phyloP scores from a whole-genome alignment of 2,329 filamentous ascomycete species.

The Fusarium irregulare region DNA sequence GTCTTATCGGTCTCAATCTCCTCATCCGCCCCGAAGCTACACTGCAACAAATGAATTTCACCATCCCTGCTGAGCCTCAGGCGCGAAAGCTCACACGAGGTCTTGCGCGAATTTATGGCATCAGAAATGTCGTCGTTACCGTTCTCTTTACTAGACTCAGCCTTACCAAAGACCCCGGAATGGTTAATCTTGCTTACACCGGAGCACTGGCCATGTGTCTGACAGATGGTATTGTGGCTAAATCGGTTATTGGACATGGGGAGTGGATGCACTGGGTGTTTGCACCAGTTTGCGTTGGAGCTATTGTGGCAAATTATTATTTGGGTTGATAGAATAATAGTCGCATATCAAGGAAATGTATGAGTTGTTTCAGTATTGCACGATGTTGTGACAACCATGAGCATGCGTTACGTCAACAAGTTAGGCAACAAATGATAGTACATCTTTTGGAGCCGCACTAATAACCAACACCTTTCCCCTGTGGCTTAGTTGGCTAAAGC shows the following conservation, averaged over 20 bases:
- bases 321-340: background rate
- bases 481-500: slow-evolving; percentile 45
- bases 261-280: slow-evolving; percentile 16
- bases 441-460: background rate
- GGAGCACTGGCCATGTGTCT: slow-evolving; percentile 2
- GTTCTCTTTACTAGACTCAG: background rate
- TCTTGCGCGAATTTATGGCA: slow-evolving; percentile 6
- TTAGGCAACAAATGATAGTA: too few relatives aligned
- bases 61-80: background rate
- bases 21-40: slow-evolving; percentile 12
- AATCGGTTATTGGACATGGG: slow-evolving; percentile 6
- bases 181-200: background rate
- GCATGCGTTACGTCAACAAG: too few relatives aligned
- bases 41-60: background rate
- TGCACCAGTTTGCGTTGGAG: slow-evolving; percentile 1
- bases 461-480: slow-evolving; percentile 23
- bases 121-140: slow-evolving; percentile 11
- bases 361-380: background rate
- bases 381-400: background rate
- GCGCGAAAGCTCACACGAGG: slow-evolving; percentile 4
- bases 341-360: accelerated
- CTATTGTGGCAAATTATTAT: background rate
- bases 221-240: slow-evolving; percentile 12
- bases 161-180: background rate
- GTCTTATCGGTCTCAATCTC: slow-evolving; percentile 15